phyloP scores from a whole-genome alignment of 768 basidiomycete species.

The Suillus subaureus region DNA sequence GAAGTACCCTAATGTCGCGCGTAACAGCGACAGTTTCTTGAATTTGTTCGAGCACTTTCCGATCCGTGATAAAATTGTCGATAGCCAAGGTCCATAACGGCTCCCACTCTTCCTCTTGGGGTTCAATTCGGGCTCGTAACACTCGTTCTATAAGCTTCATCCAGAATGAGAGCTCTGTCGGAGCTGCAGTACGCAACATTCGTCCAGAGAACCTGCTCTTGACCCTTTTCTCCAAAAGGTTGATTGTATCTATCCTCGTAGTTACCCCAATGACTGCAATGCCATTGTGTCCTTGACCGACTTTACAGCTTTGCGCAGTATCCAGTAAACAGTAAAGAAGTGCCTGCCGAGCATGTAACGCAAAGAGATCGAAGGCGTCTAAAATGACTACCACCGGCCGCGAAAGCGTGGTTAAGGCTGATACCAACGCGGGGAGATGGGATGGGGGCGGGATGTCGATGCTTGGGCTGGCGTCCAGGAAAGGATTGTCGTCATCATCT shows the following conservation, averaged over 20 bases:
- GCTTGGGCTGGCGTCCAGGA: constrained; percentile 41
- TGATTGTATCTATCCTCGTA: constrained; percentile 84
- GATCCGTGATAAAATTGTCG: constrained; percentile 56
- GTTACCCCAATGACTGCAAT: constrained; percentile 88
- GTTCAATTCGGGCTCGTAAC: constrained; percentile 37
- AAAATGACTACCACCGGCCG: constrained; percentile 83
- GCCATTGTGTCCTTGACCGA: constrained; percentile 60
- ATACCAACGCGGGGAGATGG: constrained; percentile 74
- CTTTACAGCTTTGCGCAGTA: constrained; percentile 84
- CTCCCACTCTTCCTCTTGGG: constrained; percentile 56
- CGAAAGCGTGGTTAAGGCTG: constrained; percentile 74
- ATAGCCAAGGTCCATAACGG: constrained; percentile 59
- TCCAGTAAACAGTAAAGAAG: constrained; percentile 95
- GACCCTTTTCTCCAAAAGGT: constrained; percentile 91
- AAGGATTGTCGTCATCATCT: constrained; percentile 44
- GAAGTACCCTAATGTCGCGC: constrained; percentile 59
- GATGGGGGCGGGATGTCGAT: constrained; percentile 61
- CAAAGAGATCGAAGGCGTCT: constrained; percentile 94
- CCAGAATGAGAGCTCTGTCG: constrained; percentile 52
- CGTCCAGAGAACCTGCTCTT: constrained; percentile 97
- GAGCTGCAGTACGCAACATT: constrained; percentile 76
- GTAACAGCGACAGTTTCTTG: constrained; percentile 64
- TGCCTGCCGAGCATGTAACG: constrained; percentile 88
- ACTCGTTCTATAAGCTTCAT: constrained; percentile 48
- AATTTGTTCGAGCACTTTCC: constrained; percentile 45